Base-by-base conservation (phyloP, 1,284 basidiomycete species). In the Cutaneotrichosporon sp. region DNA sequence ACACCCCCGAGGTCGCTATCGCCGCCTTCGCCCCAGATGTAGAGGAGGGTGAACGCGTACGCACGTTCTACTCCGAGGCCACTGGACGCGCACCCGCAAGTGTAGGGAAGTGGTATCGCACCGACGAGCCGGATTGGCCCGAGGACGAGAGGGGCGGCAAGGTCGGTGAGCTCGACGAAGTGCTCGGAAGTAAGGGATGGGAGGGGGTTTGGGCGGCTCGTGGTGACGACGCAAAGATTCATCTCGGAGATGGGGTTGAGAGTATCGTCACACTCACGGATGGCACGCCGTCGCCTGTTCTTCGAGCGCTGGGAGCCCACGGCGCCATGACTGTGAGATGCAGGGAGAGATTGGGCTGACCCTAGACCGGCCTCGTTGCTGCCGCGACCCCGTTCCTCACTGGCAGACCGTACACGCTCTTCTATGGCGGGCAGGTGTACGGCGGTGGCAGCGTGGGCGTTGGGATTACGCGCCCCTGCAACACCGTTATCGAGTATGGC, bases 341-440 rank as follows among this genome's bases (percentile, higher is more conserved):
- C 62, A 5, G 4, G 31, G n/a, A n/a, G 30, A 14, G 22, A 7
- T 14, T 31, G 16, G 51, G 34, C 58, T 59, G 58, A 59, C 34
- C 51, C 14, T 70, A 91, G 87, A 78, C 90, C 42, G 90, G 90
- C 16, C 82, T 92, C 22, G 77, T 90, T 14, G 88, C 88, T 0
- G 84, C 90, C 0, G 88, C 89, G 0, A 95, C 92, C 0, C 91
- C 92, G 0, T 95, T 95, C 76, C 82, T 92, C 22, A 94, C 91
- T 0, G 90, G 90, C 11, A 82, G 89, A 22, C 89, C 89, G 1
- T 86, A 89, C 56, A 94, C 92, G 0, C 81, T 95, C 2, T 87
- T 92, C 69, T 80, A 85, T 67, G 85, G 87, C 59, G 81, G 82
- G 34, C 73, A 82, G 2, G 84, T 91, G 26, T 78, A 85, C 67